These are phyloP conservation scores for Usnea hakonensis DNA, from an alignment of 495 filamentous ascomycete species.

Conservation along the genomic window DNA sequence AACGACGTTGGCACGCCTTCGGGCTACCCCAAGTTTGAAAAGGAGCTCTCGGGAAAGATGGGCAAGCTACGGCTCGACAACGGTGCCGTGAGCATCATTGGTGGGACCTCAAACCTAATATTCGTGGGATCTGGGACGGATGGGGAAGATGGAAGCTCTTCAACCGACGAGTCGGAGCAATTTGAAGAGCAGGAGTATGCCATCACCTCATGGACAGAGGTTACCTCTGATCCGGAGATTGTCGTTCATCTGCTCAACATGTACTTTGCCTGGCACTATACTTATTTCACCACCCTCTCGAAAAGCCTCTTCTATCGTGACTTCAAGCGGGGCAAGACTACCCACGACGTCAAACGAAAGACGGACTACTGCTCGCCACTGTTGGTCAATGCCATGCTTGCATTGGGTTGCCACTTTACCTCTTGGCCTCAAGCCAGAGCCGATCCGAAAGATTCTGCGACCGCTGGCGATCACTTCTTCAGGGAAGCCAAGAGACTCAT, in stretches of 20 bases:
- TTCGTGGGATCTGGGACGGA: conserved; percentile 53
- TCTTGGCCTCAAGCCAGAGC: conserved; percentile 61
- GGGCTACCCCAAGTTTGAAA: conserved; percentile 62
- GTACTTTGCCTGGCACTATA: conserved; percentile 98
- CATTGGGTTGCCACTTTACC: conserved; percentile 95
- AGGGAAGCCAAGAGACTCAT: conserved; percentile 87
- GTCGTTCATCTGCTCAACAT: conserved; percentile 86
- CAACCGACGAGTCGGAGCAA: conserved; percentile 37
- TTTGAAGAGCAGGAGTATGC: conserved; percentile 52
- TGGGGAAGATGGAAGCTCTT: conserved; percentile 42
- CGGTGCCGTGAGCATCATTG: conserved; percentile 85
- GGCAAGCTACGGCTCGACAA: conserved; percentile 81
- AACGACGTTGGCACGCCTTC: conserved; percentile 34
- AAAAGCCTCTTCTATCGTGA: conserved; percentile 83
- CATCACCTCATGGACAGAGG: conserved; percentile 76
- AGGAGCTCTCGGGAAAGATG: conserved; percentile 85
- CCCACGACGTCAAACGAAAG: conserved; percentile 34
- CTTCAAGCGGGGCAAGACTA: conserved; percentile 59
- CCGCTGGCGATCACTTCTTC: conserved; percentile 95
- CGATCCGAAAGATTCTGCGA: conserved; percentile 62
- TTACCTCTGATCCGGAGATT: conserved; percentile 70
- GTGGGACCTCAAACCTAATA: conserved; percentile 89
- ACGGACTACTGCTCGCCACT: conserved; percentile 79
- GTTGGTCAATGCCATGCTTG: conserved; percentile 92
- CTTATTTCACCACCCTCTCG: conserved; percentile 91